Evolutionary conservation across 305 asterid genomes (phyloP), one percentile per base, ranked within the genome.

Genomic region (Fraxinus nigra): DNA sequence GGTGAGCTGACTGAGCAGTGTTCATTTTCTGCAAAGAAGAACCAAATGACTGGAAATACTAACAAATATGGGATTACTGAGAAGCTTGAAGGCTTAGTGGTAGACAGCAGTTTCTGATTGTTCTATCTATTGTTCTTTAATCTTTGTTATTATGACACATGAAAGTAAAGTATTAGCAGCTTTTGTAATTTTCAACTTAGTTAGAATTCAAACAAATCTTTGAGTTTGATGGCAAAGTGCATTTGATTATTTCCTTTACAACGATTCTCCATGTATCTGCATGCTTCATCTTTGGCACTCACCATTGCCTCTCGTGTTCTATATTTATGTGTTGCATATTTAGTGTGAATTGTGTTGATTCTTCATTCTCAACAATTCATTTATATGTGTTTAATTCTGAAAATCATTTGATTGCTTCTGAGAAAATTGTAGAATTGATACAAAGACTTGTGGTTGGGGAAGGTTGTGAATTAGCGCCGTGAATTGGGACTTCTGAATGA

Each of bases 11-110:
- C 86, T 4, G 96, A 86, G 86, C 95, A 90, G 79, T 91, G 97
- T 81, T 37, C 92, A 4, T 86, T 37, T 37, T 11, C 43, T 37
- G 43, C 11, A 1, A 37, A 37, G 43, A 37, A 37, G 43, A 37
- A 37, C 11, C 11, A 37, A 37, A 7, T 7, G 43, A 37, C 8
- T 37, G 43, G 43, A 7, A 91, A 89, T 26, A 89, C 91, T 85
- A 84, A 86, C 89, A 92, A 88, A 88, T 93, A 93, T 73, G 88
- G 91, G 86, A 90, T 89, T 76, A 91, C 92, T 76, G 91, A 94
- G 87, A 93, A 93, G 89, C 61, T 88, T 88, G 77, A 93, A 93
- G 85, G 94, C 91, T 0, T 92, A 87, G 90, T 48, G 70, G 10
- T 78, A 74, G 77, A 18, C 33, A 43, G 30, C 43, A 82, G 76